Evolutionary conservation across 1,284 basidiomycete species (phyloP).

Genomic region (Fomitopsis pinicola): DNA sequence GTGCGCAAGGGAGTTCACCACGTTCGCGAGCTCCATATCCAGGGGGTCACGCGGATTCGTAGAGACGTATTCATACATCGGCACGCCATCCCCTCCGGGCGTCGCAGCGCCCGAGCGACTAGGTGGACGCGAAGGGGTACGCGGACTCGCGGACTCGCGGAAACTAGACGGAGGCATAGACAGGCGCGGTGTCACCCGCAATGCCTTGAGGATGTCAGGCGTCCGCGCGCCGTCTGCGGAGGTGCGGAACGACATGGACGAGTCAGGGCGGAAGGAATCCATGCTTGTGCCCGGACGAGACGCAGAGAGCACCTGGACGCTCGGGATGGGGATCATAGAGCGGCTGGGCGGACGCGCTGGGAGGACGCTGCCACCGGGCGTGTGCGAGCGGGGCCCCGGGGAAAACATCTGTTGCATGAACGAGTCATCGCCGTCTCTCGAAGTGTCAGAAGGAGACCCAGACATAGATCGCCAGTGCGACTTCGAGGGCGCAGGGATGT

Average conservation of each 20-base stretch:
- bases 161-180: conserved; percentile 73
- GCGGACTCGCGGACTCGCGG: conserved; percentile 49
- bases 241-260: conserved; percentile 45
- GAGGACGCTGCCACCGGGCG: conserved; percentile 33
- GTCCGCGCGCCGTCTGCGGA: conserved; percentile 58
- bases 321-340: conserved; percentile 78
- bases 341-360: conserved; percentile 75
- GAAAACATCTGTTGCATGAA: conserved; percentile 61
- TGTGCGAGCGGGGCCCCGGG: conserved; percentile 38
- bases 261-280: conserved; percentile 61
- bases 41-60: conserved; percentile 73
- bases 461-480: conserved; percentile 43
- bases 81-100: conserved; percentile 42
- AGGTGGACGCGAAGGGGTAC: conserved; percentile 58
- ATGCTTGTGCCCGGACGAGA: conserved; percentile 69
- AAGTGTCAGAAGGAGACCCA: conserved; percentile 39
- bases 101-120: conserved; percentile 62
- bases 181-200: conserved; percentile 39
- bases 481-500: conserved; percentile 61
- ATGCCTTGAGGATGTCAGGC: conserved; percentile 46
- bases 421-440: conserved; percentile 43
- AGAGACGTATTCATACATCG: conserved; percentile 63
- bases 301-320: conserved; percentile 61
- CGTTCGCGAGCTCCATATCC: conserved; percentile 70
- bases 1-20: conserved; percentile 75